Conservation (phyloP, 2,329 filamentous ascomycete species). For the Blastomyces parvus region DNA sequence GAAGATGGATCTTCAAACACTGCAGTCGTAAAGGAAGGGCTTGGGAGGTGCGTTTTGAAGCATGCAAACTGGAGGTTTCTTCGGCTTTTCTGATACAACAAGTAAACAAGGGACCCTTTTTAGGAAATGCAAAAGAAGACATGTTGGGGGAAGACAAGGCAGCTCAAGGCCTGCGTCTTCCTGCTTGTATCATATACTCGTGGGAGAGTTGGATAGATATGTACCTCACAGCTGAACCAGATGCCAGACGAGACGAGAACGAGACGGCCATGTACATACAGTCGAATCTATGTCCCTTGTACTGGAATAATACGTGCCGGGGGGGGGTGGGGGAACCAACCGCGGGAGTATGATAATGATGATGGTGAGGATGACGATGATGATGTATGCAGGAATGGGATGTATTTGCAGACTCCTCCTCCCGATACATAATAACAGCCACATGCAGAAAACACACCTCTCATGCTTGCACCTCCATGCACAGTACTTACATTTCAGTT, state of each 20-base stretch:
- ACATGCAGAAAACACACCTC: slow-evolving; percentile 2
- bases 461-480: not conserved
- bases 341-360: not conserved
- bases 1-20: slow-evolving; percentile 7
- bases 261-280: no score
- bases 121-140: slow-evolving; percentile 1
- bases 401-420: no score
- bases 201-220: not conserved
- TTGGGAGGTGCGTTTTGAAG: slow-evolving; percentile 6
- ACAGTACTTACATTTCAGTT: no score
- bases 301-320: no score
- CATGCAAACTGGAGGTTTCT: not conserved
- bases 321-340: no score
- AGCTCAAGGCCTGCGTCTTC: not conserved
- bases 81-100: slow-evolving; percentile 1
- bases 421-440: not conserved
- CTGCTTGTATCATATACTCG: slow-evolving; percentile 1
- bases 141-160: not conserved
- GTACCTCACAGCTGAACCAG: slow-evolving; percentile 7
- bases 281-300: not conserved
- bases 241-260: not conserved
- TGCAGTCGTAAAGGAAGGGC: not conserved
- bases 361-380: no score
- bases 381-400: not conserved
- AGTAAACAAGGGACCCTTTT: slow-evolving; percentile 3